Base-by-base conservation (phyloP, 768 basidiomycete genomes). In the Lepiota venenata region DNA sequence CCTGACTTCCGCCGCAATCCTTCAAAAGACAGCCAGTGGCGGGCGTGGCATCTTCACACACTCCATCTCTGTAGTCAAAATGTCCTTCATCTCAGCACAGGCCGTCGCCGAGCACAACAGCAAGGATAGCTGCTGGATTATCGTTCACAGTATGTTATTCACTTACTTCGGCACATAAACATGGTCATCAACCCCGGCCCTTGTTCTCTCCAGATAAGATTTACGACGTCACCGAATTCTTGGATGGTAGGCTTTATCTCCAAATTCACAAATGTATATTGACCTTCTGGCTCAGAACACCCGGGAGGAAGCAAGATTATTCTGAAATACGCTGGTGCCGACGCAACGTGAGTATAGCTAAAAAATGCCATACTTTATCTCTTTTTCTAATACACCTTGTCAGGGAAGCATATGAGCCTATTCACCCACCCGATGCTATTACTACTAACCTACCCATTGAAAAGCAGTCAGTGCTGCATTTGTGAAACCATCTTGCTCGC, bases 281-380 rank as follows among this genome's bases (percentile, higher is more conserved):
- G 16, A 49, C 27, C 27, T 20, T 37, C 21, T 16, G 16, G 18
- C 45, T 35, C 50, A 49, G 27, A 46, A 63, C 40, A 56, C 45
- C 53, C 62, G 78, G 91, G 92, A 29, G 93, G 93, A 11, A 84
- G 84, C 64, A 87, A 82, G 64, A 90, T 94, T 61, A 87, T 94
- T 45, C 67, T 95, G 50, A 91, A 91, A 65, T 91, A 93, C 61
- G 92, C 89, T 1, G 94, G 94, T 20, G 87, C 85, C 64, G 93
- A 93, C 65, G 91, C 91, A 35, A 96, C 88, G 84, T 90, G 66
- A 38, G 88, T 55, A 21, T 15, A 15, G 15, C 15, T 36, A 40
- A 3, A 5, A 66, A 4, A 36, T 47, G n/a, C 14, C 46, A 38
- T 29, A 47, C 11, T n/a, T 25, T 4, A 16, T 45, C 12, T 11